A percentile compares a stretch with the other conserved stretches of the same genome.
phyloP scores from a whole-genome alignment of 768 basidiomycete species.

The Mycena metata region DNA sequence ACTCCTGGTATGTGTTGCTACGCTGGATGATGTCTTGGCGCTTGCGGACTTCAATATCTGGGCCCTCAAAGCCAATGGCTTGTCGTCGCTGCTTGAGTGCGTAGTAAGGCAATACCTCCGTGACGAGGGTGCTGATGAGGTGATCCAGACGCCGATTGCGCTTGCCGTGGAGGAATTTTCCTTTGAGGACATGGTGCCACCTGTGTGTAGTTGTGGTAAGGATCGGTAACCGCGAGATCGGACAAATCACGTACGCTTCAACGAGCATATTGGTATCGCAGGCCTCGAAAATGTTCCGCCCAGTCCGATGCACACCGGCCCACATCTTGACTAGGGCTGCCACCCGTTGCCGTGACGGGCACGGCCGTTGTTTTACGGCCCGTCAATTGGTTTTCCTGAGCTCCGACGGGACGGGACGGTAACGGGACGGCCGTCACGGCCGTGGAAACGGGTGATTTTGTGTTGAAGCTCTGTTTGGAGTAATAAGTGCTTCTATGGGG shows the following conservation, averaged over 20 bases:
- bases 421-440: no score
- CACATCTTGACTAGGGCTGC: no score
- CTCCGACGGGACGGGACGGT: no score
- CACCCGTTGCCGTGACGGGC: no score
- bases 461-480: no score
- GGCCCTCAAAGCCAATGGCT: constrained; percentile 41
- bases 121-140: constrained; percentile 38
- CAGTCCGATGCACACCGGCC: constrained; percentile 39
- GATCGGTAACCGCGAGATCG: not conserved
- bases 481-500: no score
- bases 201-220: not conserved
- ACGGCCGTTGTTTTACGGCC: no score
- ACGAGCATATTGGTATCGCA: constrained; percentile 48
- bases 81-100: constrained; percentile 38
- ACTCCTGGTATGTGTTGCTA: constrained; percentile 13
- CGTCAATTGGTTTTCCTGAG: no score
- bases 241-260: constrained; percentile 32
- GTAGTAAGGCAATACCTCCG: constrained; percentile 38
- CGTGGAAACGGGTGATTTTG: no score
- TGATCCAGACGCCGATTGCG: constrained; percentile 43
- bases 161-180: constrained; percentile 43
- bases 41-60: constrained; percentile 37
- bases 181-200: constrained; percentile 47
- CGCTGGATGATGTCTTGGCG: constrained; percentile 17
- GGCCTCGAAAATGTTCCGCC: constrained; percentile 29